Base-by-base conservation (phyloP, 1,139 yeast species). In the Ogataea hybrid region DNA sequence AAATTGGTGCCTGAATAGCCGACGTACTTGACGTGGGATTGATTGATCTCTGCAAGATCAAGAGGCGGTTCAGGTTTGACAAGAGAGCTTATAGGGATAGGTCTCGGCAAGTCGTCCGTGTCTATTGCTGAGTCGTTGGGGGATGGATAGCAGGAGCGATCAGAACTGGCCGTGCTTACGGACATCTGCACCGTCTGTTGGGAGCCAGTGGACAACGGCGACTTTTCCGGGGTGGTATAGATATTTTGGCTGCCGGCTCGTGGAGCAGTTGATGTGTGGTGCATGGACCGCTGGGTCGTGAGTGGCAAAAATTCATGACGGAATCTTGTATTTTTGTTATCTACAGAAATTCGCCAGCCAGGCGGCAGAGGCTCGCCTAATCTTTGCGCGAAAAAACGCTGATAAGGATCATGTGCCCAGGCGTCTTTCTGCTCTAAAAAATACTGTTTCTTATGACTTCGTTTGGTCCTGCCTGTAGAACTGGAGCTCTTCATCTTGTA, bases 261-360 rank as follows among this genome's bases (percentile, higher is more conserved):
- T 18, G 20, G 20, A 18, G 20, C 20, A 6, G 20, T 7, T 7
- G 20, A 2, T 6, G 5, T n/a, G n/a, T n/a, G 7, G 20, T 6
- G 20, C 20, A 6, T 18, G 20, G 7, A 18, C 20, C 20, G 20
- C 6, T 18, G 5, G 20, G 20, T 18, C 20, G 20, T 18, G 20
- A 44, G 32, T 9, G 33, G 22, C 10, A 27, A 12, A 28, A 46
- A 49, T 6, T 50, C 38, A n/a, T 38, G 33, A 15, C 43, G 35
- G 29, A 50, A 51, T 8, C 40, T 30, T 28, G 41, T 42, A 38
- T 51, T 48, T 35, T 49, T 51, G 43, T 48, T 50, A 2, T 46
- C 47, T n/a, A 48, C 35, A 2, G 52, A 43, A n/a, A 31, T 35
- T 7, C 31, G 22, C 54, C 53, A 52, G 9, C 48, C 42, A 5